These are phyloP conservation scores for Lipomyces yamanashiensis DNA, from an alignment of 805 yeast species.

Conservation along the genomic window DNA sequence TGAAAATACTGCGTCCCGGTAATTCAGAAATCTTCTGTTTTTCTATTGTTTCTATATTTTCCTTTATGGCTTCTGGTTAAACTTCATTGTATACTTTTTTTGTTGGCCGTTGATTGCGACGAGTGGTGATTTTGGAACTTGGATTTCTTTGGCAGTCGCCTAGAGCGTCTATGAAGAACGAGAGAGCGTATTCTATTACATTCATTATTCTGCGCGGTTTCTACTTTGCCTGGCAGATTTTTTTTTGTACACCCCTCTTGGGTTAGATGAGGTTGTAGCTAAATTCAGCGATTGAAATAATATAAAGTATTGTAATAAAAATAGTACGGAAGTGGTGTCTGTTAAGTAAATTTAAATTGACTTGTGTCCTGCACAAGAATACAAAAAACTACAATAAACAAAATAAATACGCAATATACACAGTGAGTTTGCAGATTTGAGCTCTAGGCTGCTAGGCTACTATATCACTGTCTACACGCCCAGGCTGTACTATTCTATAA, in stretches of 20 bases:
- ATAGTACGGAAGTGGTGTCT: no score
- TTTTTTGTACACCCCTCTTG: background rate
- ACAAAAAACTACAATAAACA: background rate
- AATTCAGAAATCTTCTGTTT: background rate
- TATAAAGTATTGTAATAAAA: no score
- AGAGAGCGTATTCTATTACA: background rate
- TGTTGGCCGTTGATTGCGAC: background rate
- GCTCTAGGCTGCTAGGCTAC: background rate
- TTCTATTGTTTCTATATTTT: background rate
- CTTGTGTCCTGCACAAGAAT: conserved; percentile 9
- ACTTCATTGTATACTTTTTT: background rate
- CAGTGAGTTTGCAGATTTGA: background rate
- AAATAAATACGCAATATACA: background rate
- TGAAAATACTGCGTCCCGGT: background rate
- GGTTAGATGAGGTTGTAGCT: no score
- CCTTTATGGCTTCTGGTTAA: background rate
- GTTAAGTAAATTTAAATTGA: background rate
- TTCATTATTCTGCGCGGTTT: background rate
- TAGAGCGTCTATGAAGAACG: background rate
- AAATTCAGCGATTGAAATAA: no score
- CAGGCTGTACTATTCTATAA: background rate
- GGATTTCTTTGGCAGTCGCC: background rate
- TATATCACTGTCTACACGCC: background rate
- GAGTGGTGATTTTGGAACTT: background rate
- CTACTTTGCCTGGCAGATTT: background rate